Base-by-base conservation (phyloP, 2,329 filamentous ascomycete species). In the Clarireedia sp. region DNA sequence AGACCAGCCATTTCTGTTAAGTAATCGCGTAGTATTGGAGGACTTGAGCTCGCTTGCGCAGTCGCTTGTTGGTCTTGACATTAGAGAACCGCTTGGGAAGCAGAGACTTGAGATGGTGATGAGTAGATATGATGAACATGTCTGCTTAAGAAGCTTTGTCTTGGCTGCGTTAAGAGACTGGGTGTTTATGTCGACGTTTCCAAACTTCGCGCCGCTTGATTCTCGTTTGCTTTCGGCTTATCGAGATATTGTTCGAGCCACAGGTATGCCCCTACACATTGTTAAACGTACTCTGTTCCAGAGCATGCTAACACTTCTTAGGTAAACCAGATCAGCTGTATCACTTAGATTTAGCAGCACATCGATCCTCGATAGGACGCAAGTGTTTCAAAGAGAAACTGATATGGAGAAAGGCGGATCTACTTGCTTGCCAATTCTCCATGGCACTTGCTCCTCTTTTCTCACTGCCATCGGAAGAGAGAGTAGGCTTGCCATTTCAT, bases 131-230 rank as follows among this genome's bases (percentile, higher is more conserved):
- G 43, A 37, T 5, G 2, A 48, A 12, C 38, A 47, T 6, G 16
- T 46, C 6, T 36, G 51, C 10, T 10, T 60, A 9, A 56, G 49
- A 48, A 16, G 17, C 16, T 37, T 60, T 17, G 36, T 46, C 1
- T 7, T 57, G 5, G 50, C 51, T 29, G 59, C 57, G 3, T 8
- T 60, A 2, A 29, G 48, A 21, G 48, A 60, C 6, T 61, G 56
- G 60, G 56, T 61, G 7, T 61, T 60, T 17, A 33, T 29, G 29
- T 57, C 58, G 3, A 40, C 12, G 1, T 61, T 60, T 38, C 60
- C 58, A 4, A 46, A 48, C n/a, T 52, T 61, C 9, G 38, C 12
- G 5, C 38, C 40, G n/a, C 8, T 38, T 1, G 7, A 54, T 23
- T 2, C 36, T 1, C 40, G 26, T 3, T n/a, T 61, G 14, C 14